Base-by-base conservation (phyloP, 768 basidiomycete genomes). In the Astraeus odoratus region DNA sequence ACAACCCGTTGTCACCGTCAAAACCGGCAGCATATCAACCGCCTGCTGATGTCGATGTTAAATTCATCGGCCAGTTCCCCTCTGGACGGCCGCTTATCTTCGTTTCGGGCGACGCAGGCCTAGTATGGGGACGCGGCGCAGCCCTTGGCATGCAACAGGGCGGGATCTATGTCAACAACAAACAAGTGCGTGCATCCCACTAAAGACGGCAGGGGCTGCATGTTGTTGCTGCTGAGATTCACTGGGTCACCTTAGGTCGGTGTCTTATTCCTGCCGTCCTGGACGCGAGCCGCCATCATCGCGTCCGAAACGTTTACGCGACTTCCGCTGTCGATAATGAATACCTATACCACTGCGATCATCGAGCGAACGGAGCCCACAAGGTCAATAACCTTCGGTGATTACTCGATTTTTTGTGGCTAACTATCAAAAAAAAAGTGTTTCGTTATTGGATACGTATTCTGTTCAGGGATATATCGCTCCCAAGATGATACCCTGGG, bases 361-460 rank as follows among this genome's bases (percentile, higher is more conserved):
- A 51, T 81, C 13, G 65, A 68, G 13, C 51, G 52, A 9, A 51
- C 81, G 30, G 57, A 70, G 47, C 80, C 81, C 16, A 57, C 63
- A 5, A 72, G 63, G 80, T 81, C 50, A 4, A 54, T 52, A 5
- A 6, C 10, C n/a, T 18, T 35, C 24, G 23, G 20, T 18, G 10
- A 27, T 22, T 8, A n/a, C 20, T 50, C 8, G 30, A 22, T 13
- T 16, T 16, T 26, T 16, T 13, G 22, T 8, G 2, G 33, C 23
- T 8, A 20, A 19, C 37, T 50, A n/a, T n/a, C 19, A 44, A 30
- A 35, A 43, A 10, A 41, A 39, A 43, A 80, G 79, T 15, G 53
- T 78, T 22, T 65, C 69, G 1, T 57, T 81, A 3, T 56, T 83
- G 18, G 81, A 81, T 53, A 62, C 67, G 5, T 83, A 83, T 51